A percentile compares a stretch with the other conserved stretches of the same genome.
Evolutionary conservation across 2,329 filamentous ascomycete genomes (phyloP).

Genomic region (Colletotrichum orbiculare): DNA sequence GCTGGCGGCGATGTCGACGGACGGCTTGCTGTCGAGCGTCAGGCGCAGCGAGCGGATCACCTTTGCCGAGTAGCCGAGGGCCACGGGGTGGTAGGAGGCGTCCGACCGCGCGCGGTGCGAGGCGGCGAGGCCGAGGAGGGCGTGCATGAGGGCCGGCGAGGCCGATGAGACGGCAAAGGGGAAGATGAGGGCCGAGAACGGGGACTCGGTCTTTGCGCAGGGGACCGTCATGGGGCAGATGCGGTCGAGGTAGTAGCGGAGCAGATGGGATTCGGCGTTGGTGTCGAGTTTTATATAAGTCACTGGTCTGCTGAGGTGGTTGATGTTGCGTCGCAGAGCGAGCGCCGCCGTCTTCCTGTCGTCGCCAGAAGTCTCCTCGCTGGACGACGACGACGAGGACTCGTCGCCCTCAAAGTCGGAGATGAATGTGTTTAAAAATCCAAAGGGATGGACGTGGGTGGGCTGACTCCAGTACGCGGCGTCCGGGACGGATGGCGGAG

Average conservation of each 20-base stretch:
- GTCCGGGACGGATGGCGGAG: slow-evolving; percentile 16
- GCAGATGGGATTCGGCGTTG: slow-evolving; percentile 26
- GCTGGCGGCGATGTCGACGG: slow-evolving; percentile 27
- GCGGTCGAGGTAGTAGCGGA: slow-evolving; percentile 35
- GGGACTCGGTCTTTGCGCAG: slow-evolving; percentile 28
- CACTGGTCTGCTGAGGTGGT: slow-evolving; percentile 13
- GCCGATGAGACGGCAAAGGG: slow-evolving; percentile 35
- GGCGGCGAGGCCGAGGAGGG: slow-evolving; percentile 35
- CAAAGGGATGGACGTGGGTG: slow-evolving; percentile 22
- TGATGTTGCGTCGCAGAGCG: slow-evolving; percentile 19
- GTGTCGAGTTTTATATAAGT: slow-evolving; percentile 22
- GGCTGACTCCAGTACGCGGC: slow-evolving; percentile 21
- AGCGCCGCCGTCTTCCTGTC: slow-evolving; percentile 16
- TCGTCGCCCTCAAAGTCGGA: slow-evolving; percentile 20
- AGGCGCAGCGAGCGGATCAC: slow-evolving; percentile 35
- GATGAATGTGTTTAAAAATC: slow-evolving; percentile 24
- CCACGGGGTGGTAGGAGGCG: slow-evolving; percentile 16
- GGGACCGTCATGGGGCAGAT: slow-evolving; percentile 37
- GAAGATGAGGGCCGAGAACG: slow-evolving; percentile 34
- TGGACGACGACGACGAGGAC: slow-evolving; percentile 20
- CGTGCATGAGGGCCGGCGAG: slow-evolving; percentile 36
- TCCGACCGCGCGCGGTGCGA: slow-evolving; percentile 36
- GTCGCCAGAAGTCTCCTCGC: slow-evolving; percentile 21
- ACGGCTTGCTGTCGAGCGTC: slow-evolving; percentile 14
- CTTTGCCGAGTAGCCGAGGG: slow-evolving; percentile 34